Evolutionary conservation across 2,329 filamentous ascomycete species (phyloP).

Genomic region (Leptographium flavum): DNA sequence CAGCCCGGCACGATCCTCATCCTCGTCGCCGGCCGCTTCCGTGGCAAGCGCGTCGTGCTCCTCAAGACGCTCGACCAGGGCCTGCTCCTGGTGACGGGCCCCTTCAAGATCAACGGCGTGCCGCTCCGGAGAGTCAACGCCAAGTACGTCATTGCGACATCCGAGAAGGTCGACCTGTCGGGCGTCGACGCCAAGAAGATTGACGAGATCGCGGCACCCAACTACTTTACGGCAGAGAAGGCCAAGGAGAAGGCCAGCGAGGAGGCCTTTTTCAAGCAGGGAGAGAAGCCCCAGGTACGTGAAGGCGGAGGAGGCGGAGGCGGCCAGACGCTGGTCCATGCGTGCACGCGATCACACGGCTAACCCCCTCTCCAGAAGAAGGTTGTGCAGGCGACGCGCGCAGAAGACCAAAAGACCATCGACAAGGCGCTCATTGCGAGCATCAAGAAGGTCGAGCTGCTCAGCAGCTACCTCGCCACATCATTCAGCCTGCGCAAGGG

Average conservation of each 20-base stretch:
- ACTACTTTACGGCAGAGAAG: conserved; percentile 98
- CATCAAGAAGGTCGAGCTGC: conserved; percentile 97
- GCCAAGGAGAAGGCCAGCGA: conserved; percentile 87
- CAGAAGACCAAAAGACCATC: conserved; percentile 94
- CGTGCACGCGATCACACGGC: conserved; percentile 6
- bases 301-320: too few relatives aligned
- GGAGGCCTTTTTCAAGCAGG: conserved; percentile 99
- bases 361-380: conserved; percentile 65
- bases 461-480: conserved; percentile 84
- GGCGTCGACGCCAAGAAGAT: conserved; percentile 87
- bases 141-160: conserved; percentile 87
- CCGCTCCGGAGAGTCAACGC: conserved; percentile 89
- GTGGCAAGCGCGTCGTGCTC: conserved; percentile 98
- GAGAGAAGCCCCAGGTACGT: conserved; percentile 91
- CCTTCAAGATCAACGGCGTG: conserved; percentile 99
- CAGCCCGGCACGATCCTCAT: conserved; percentile 94
- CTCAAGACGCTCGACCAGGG: conserved; percentile 96
- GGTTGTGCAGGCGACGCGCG: conserved; percentile 79
- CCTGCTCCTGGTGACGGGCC: conserved; percentile 96
- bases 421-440: conserved; percentile 90
- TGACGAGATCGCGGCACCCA: conserved; percentile 56
- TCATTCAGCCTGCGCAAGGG: conserved; percentile 98
- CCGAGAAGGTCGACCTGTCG: conserved; percentile 68
- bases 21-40: conserved; percentile 98
- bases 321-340: not conserved